Evolutionary conservation across 139 green algal genomes (phyloP), one percentile per base, ranked within the genome.

Genomic region (Monoraphidium neglectum): DNA sequence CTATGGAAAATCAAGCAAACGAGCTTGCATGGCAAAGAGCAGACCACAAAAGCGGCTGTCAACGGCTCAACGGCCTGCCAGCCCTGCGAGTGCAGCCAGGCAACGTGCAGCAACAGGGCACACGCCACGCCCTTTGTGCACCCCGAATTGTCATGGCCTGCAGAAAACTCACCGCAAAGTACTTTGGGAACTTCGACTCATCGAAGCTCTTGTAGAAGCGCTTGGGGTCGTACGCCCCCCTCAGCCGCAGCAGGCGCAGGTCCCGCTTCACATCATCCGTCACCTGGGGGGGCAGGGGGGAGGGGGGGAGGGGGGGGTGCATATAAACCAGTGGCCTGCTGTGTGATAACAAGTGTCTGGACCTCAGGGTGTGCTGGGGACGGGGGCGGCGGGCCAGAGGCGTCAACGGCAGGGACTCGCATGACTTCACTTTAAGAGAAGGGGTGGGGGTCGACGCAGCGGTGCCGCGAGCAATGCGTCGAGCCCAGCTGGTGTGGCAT

Each of bases 171-270:
- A 80, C 75, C 65, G 51, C 53, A 62, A 94, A 94, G 73, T 90
- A 79, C 73, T 85, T 90, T 0, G 89, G 89, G 65, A 93, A 86
- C 80, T 95, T 95, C 36, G 77, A 93, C 0, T 80, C 66, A 43
- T 89, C 84, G 59, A 85, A 88, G 36, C 71, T 82, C 78, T 93
- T 94, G 88, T 98, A 98, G 80, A 96, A 95, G 51, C 94, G 88
- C 86, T 97, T 98, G 60, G 94, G 88, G 79, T 98, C 94, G 47
- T 93, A 89, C 1, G 91, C 88, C 23, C 87, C 83, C 24, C 94
- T 82, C 72, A 98, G 83, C 76, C 88, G 83, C 64, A 97, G 81
- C 78, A 95, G 80, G 12, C 86, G 83, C 74, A 97, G 82, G 77
- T 97, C 90, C 18, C 80, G 77, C 81, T 93, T 94, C 38, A 92